Percentiles rank a stretch among this genome's conserved stretches.
Conservation (phyloP, 176 grass and related monocot genomes). For the Chloris gayana region DNA sequence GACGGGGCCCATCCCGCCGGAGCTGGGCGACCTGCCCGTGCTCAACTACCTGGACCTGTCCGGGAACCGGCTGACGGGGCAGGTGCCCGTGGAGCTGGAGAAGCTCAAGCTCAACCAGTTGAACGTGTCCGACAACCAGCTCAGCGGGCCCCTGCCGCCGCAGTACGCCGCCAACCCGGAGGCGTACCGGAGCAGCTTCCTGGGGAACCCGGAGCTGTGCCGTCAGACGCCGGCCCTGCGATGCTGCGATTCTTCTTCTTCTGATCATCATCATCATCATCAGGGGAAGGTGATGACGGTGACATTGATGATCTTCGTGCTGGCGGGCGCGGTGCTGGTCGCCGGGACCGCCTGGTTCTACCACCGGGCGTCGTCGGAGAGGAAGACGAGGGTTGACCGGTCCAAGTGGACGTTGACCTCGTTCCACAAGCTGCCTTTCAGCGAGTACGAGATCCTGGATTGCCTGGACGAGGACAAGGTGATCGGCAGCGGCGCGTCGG, state of each 20-base stretch:
- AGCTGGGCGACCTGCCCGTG: slow-evolving; percentile 79
- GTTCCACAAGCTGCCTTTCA: slow-evolving; percentile 90
- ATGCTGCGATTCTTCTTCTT: slow-evolving; percentile 5
- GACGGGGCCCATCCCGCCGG: slow-evolving; percentile 64
- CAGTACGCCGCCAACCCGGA: slow-evolving; percentile 43
- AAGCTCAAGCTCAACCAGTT: slow-evolving; percentile 86
- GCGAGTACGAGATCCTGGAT: slow-evolving; percentile 81
- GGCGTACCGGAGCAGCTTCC: slow-evolving; percentile 63
- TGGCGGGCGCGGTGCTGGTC: slow-evolving; percentile 51
- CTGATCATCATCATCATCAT: no score
- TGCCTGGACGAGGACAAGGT: slow-evolving; percentile 78
- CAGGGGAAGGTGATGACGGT: no score
- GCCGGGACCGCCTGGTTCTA: slow-evolving; percentile 68
- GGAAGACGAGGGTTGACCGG: slow-evolving; percentile 9
- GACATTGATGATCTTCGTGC: slow-evolving; percentile 75
- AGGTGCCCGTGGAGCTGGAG: slow-evolving; percentile 71
- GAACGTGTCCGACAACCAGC: slow-evolving; percentile 79
- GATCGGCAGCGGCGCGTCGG: slow-evolving; percentile 70
- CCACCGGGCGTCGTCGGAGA: slow-evolving; percentile 53
- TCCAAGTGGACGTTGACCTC: slow-evolving; percentile 88
- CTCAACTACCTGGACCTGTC: slow-evolving; percentile 97
- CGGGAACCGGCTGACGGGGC: slow-evolving; percentile 56
- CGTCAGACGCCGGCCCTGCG: slow-evolving; percentile 28
- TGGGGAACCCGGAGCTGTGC: slow-evolving; percentile 76
- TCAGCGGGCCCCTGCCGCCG: slow-evolving; percentile 65